Evolutionary conservation across 768 basidiomycete species (phyloP).

Genomic region (Polyporus arcularius): DNA sequence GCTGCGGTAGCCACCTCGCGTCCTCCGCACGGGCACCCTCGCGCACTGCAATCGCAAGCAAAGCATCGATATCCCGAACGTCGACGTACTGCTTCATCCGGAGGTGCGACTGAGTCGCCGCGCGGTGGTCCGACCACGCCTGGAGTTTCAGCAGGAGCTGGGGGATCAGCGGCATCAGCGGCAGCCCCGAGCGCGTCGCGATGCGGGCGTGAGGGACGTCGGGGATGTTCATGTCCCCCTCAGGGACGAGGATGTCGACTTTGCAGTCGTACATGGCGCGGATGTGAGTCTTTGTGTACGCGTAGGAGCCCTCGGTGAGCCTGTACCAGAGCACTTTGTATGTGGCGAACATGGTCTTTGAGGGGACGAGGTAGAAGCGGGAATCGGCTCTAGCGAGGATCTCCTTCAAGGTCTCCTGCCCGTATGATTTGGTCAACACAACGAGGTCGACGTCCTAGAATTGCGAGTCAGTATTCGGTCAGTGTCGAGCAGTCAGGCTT

Average conservation of each 20-base stretch:
- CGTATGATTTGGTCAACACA: slow-evolving; percentile 8
- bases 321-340: slow-evolving; percentile 22
- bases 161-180: slow-evolving; percentile 32
- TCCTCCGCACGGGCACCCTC: background rate
- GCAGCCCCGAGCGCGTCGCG: slow-evolving; percentile 16
- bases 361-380: slow-evolving; percentile 17
- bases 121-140: slow-evolving; percentile 35
- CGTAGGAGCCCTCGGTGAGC: slow-evolving; percentile 4
- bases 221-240: slow-evolving; percentile 28
- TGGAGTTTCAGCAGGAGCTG: slow-evolving; percentile 36
- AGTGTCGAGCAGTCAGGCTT: background rate
- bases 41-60: slow-evolving; percentile 38
- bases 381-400: slow-evolving; percentile 13
- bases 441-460: slow-evolving; percentile 16
- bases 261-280: slow-evolving; percentile 25
- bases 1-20: slow-evolving; percentile 7
- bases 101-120: slow-evolving; percentile 34
- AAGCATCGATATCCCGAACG: slow-evolving; percentile 41
- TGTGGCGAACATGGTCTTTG: slow-evolving; percentile 11
- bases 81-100: slow-evolving; percentile 42
- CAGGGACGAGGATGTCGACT: slow-evolving; percentile 36
- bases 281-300: background rate
- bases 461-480: too few species aligned
- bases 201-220: slow-evolving; percentile 19
- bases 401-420: slow-evolving; percentile 21